Percentiles rank a stretch among this genome's conserved stretches.
phyloP scores from a whole-genome alignment of 192 early-diverging fungal species.

The Dispira parvispora region DNA sequence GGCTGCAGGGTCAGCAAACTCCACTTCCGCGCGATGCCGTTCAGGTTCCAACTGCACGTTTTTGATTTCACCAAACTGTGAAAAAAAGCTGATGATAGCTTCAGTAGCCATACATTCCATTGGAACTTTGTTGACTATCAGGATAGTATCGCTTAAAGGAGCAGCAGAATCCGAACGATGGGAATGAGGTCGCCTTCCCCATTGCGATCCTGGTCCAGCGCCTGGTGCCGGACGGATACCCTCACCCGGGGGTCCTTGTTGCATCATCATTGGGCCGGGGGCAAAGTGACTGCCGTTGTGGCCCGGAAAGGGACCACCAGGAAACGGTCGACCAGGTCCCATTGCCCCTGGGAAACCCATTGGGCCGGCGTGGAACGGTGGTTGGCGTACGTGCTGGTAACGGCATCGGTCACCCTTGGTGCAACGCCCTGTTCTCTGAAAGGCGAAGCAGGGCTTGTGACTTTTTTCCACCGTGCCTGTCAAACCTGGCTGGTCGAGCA shows the following conservation, averaged over 20 bases:
- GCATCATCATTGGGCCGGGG: too few relatives aligned
- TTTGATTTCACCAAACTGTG: slow-evolving; percentile 3
- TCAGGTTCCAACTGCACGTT: neutral
- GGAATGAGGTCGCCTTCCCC: too few relatives aligned
- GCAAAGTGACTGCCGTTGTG: too few relatives aligned
- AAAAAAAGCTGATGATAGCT: neutral
- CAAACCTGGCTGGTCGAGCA: neutral
- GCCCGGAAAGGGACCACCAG: too few relatives aligned
- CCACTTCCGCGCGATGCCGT: neutral
- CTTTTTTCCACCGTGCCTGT: neutral
- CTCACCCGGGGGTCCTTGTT: too few relatives aligned
- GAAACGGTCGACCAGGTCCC: too few relatives aligned
- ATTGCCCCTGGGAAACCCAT: too few relatives aligned
- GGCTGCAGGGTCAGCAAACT: neutral
- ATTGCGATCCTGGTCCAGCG: too few relatives aligned
- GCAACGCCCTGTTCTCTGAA: neutral
- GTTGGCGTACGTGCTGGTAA: neutral
- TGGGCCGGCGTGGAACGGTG: too few relatives aligned
- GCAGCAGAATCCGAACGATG: too few relatives aligned
- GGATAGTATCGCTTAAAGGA: too few relatives aligned
- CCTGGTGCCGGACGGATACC: too few relatives aligned
- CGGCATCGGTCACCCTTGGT: neutral
- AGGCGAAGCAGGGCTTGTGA: slow-evolving; percentile 1
- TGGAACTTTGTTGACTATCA: neutral
- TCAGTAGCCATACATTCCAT: neutral